phyloP scores from a whole-genome alignment of 169 alveolate species.

The Cryptosporidium xiaoi region DNA sequence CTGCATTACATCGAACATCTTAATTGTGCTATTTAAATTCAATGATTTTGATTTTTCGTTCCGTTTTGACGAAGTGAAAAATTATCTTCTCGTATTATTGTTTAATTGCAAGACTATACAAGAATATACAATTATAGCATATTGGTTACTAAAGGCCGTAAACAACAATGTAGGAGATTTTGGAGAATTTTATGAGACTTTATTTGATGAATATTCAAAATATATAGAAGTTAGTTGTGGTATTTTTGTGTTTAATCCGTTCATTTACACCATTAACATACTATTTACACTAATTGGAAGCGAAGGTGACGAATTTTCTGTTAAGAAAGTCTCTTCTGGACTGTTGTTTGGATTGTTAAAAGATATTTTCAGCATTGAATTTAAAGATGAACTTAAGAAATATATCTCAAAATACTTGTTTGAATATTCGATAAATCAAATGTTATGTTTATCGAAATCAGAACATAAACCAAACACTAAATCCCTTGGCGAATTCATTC shows the following conservation, averaged over 20 bases:
- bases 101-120: conserved; percentile 14
- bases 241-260: conserved; percentile 5
- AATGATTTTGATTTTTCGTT: neutral
- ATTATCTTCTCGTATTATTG: neutral
- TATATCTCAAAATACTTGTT: conserved; percentile 16
- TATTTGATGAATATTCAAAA: conserved; percentile 2
- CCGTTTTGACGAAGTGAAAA: neutral
- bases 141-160: conserved; percentile 8
- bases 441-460: conserved; percentile 2
- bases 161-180: neutral
- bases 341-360: neutral
- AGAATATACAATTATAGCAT: conserved; percentile 25
- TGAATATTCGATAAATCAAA: conserved; percentile 32
- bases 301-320: neutral
- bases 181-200: neutral
- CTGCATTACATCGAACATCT: neutral
- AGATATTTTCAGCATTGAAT: neutral
- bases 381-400: neutral
- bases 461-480: neutral
- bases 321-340: neutral
- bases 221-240: neutral
- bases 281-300: neutral
- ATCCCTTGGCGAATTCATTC: neutral
- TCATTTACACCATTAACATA: conserved; percentile 30
- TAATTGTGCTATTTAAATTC: neutral